These are phyloP conservation scores for Pyrenopolyporus hunteri DNA, from an alignment of 495 filamentous ascomycete genomes.

Conservation along the genomic window DNA sequence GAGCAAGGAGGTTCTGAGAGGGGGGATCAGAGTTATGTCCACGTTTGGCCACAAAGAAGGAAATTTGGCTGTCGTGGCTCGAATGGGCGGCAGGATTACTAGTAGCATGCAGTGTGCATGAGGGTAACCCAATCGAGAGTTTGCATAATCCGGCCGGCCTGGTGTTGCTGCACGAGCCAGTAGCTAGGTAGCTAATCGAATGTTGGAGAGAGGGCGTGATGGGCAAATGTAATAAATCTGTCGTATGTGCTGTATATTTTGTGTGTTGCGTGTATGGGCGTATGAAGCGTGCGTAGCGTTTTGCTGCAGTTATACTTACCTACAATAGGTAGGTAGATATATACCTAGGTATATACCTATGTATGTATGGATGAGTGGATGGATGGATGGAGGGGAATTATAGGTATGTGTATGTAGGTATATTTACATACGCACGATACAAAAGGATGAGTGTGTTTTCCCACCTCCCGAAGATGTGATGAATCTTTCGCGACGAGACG, in stretches of 20 bases:
- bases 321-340: background rate
- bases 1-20: constrained; percentile 32
- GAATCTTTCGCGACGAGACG: too few species aligned
- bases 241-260: constrained; percentile 23
- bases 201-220: constrained; percentile 18
- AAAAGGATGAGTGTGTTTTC: too few species aligned
- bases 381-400: background rate
- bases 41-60: constrained; percentile 38
- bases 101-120: constrained; percentile 57
- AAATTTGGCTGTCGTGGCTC: constrained; percentile 63
- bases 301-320: background rate
- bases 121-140: constrained; percentile 55
- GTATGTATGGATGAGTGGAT: background rate
- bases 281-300: background rate
- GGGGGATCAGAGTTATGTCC: constrained; percentile 38
- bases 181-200: constrained; percentile 22
- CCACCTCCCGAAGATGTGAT: too few species aligned
- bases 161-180: constrained; percentile 39
- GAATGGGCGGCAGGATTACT: constrained; percentile 60
- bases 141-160: constrained; percentile 49
- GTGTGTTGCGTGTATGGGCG: constrained; percentile 16
- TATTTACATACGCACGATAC: too few species aligned
- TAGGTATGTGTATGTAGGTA: too few species aligned
- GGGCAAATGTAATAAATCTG: background rate
- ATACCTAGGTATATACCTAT: background rate